Evolutionary conservation across 2,329 filamentous ascomycete species (phyloP), one percentile per base, ranked within the genome.

Genomic region (Phialophora chinensis): DNA sequence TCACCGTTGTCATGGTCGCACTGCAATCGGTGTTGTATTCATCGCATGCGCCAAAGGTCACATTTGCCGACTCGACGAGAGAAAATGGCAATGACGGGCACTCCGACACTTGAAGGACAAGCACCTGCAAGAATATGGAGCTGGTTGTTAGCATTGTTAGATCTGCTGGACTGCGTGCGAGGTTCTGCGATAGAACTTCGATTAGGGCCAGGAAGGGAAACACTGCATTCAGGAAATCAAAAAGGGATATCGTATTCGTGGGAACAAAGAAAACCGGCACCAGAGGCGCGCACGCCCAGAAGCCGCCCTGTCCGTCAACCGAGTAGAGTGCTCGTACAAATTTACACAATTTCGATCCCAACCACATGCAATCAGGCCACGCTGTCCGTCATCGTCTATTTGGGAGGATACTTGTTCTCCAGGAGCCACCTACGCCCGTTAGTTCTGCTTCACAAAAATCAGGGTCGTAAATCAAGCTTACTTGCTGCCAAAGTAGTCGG

Each of bases 401-500:
- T 82, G 63, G 77, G 77, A 58, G 82, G 82, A 71, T 80, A 84
- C 73, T 83, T 83, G 77, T 83, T 83, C 73, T 82, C 79, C 69
- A 83, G 75, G 63, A 84, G 77, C 79, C 82, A 84, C 71, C 82
- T 84, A 67, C 17, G 17, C 17, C 17, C 17, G 17, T 44, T 44
- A 44, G 38, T 44, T n/a, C 14, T n/a, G 38, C 14, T 44, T n/a
- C 38, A 8, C 38, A n/a, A n/a, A n/a, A 44, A 8, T 44, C 38
- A n/a, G n/a, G 17, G 38, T n/a, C 38, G 6, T 2, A 44, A 8
- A n/a, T n/a, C 38, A 44, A 44, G 6, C 60, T 76, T 70, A 84
- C 81, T 81, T 82, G 80, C 81, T 84, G 52, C 81, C 77, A 64
- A 79, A 82, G 72, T 82, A 84, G 73, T 84, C 82, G 33, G 77